These are phyloP conservation scores for Leucaena leucocephala DNA, from an alignment of 306 rosid species.

Conservation along the genomic window DNA sequence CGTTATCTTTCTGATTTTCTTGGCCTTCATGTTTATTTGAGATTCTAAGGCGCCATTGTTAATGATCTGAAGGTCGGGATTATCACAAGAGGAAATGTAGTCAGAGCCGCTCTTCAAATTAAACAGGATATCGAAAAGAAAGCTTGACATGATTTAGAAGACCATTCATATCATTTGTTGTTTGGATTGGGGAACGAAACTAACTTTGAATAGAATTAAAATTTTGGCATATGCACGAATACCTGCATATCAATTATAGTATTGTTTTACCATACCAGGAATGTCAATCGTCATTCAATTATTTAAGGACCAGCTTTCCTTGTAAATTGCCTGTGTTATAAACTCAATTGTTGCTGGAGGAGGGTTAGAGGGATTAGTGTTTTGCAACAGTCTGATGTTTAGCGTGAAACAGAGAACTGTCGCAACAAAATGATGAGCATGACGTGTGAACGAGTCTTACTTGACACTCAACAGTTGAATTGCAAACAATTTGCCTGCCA, in stretches of 20 bases:
- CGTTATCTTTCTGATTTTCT: background rate
- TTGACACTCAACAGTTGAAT: conserved; percentile 13
- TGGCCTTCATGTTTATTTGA: background rate
- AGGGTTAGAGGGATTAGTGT: background rate
- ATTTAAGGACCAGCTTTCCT: conserved; percentile 16
- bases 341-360: background rate
- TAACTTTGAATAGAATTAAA: conserved; percentile 42
- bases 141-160: conserved; percentile 42
- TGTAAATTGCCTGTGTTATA: conserved; percentile 11
- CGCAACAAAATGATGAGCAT: conserved; percentile 36
- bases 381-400: background rate
- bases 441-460: conserved; percentile 13
- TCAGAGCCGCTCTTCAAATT: conserved; percentile 89
- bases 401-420: no score
- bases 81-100: conserved; percentile 94
- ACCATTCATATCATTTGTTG: conserved; percentile 22
- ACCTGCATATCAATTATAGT: conserved; percentile 9
- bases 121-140: conserved; percentile 56
- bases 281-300: conserved; percentile 24
- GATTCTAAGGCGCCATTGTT: conserved; percentile 35
- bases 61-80: conserved; percentile 70
- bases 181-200: conserved; percentile 36
- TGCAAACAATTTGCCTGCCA: background rate
- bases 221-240: conserved; percentile 53
- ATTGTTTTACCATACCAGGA: conserved; percentile 24